phyloP scores from a whole-genome alignment of 495 filamentous ascomycete genomes.

The Aspergillus nanangensis region DNA sequence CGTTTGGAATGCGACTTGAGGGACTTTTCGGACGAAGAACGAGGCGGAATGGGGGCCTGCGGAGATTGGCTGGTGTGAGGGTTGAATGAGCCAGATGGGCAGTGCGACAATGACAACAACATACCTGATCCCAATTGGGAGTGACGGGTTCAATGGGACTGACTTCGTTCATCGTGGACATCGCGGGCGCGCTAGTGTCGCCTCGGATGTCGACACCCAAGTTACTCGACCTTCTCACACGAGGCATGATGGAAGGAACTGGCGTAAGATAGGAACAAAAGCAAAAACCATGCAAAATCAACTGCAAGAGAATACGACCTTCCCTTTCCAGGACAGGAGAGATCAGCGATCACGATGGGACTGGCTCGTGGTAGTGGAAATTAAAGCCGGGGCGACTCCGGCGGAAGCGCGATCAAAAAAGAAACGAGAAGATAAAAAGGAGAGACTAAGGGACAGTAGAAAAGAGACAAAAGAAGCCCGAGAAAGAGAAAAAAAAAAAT shows the following conservation, averaged over 20 bases:
- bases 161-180: constrained; percentile 48
- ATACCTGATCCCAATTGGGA: constrained; percentile 38
- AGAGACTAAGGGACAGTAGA: no score
- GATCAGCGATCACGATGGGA: no score
- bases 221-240: constrained; percentile 43
- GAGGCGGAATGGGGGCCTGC: constrained; percentile 1
- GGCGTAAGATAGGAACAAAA: no score
- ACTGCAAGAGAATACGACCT: no score
- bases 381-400: no score
- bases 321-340: no score
- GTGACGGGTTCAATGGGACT: constrained; percentile 40
- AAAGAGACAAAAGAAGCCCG: no score
- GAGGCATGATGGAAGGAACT: constrained; percentile 31
- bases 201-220: constrained; percentile 49
- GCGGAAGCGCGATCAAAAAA: no score
- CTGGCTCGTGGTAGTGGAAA: no score
- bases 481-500: not conserved
- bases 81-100: constrained; percentile 15
- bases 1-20: constrained; percentile 41
- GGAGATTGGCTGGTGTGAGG: not conserved
- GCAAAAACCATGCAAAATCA: no score
- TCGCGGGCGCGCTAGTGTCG: constrained; percentile 47
- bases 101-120: constrained; percentile 11
- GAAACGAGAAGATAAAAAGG: no score
- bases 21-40: constrained; percentile 25